Percentiles rank a stretch among this genome's conserved stretches.
These are phyloP conservation scores for Xylariaceae sp. DNA, from an alignment of 2,329 filamentous ascomycete genomes.

Conservation along the genomic window DNA sequence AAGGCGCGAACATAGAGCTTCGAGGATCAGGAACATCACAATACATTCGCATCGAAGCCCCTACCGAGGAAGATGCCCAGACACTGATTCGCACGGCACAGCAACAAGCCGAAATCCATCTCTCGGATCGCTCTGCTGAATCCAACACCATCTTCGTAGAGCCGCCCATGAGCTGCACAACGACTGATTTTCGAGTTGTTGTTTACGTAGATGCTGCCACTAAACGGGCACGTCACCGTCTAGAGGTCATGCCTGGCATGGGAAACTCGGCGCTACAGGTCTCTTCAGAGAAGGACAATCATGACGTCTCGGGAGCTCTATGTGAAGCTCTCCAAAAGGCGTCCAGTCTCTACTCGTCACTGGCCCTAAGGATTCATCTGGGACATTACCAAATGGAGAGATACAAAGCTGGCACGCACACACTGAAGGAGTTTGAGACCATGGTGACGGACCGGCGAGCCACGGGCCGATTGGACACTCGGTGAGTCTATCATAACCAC, in stretches of 20 bases:
- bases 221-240: conserved; percentile 14
- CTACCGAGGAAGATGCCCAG: conserved; percentile 23
- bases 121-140: conserved; percentile 10
- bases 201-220: conserved; percentile 16
- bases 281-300: conserved; percentile 16
- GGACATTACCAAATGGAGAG: conserved; percentile 30
- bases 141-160: conserved; percentile 32
- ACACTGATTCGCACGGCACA: conserved; percentile 28
- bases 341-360: conserved; percentile 25
- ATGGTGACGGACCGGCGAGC: conserved; percentile 35
- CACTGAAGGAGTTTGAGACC: conserved; percentile 29
- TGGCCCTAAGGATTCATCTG: conserved; percentile 29
- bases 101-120: conserved; percentile 17
- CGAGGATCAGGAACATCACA: conserved; percentile 2
- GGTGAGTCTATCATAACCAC: conserved; percentile 22
- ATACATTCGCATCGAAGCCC: conserved; percentile 29
- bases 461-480: conserved; percentile 27
- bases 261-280: background rate
- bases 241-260: conserved; percentile 16
- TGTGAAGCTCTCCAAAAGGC: conserved; percentile 29
- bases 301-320: conserved; percentile 23
- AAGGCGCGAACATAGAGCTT: conserved; percentile 21
- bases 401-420: conserved; percentile 26
- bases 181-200: conserved; percentile 24
- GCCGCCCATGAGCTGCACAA: conserved; percentile 23